Percentiles rank a stretch among this genome's conserved stretches.
Evolutionary conservation across 2,329 filamentous ascomycete species (phyloP).

Genomic region (Fonsecaea nubica): DNA sequence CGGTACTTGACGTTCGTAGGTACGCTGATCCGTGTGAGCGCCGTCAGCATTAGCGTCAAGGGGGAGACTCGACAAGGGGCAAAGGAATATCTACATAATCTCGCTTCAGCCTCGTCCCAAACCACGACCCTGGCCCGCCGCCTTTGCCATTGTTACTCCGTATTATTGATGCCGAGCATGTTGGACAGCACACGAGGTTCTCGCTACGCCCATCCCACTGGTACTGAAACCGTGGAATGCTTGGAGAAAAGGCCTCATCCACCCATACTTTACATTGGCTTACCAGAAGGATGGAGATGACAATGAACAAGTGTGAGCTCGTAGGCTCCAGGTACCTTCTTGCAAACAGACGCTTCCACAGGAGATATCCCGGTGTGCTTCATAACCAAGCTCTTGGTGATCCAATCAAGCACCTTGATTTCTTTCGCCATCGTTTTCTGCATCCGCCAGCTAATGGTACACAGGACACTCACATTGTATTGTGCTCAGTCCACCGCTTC

Average conservation of each 20-base stretch:
- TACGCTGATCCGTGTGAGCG: too few species aligned
- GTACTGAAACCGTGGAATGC: background rate
- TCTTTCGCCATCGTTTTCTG: background rate
- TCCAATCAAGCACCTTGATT: background rate
- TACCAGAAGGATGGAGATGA: background rate
- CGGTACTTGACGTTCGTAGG: too few species aligned
- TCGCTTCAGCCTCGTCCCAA: slow-evolving; percentile 1
- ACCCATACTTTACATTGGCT: too few species aligned
- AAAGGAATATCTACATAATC: background rate
- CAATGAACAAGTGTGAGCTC: background rate
- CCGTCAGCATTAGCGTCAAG: background rate
- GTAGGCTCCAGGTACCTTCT: background rate
- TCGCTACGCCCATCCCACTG: background rate
- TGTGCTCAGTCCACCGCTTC: slow-evolving; percentile 33
- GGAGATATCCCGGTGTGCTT: background rate
- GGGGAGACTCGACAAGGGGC: background rate
- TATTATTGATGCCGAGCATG: too few species aligned
- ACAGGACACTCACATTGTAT: background rate
- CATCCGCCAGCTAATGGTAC: background rate
- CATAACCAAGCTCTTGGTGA: background rate
- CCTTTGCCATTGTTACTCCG: too few species aligned
- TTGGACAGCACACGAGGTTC: background rate
- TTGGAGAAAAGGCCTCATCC: too few species aligned
- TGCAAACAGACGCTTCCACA: background rate
- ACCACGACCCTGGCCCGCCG: background rate